Evolutionary conservation across 148 eudicot genomes (phyloP).

Genomic region (Rhododendron vialii): DNA sequence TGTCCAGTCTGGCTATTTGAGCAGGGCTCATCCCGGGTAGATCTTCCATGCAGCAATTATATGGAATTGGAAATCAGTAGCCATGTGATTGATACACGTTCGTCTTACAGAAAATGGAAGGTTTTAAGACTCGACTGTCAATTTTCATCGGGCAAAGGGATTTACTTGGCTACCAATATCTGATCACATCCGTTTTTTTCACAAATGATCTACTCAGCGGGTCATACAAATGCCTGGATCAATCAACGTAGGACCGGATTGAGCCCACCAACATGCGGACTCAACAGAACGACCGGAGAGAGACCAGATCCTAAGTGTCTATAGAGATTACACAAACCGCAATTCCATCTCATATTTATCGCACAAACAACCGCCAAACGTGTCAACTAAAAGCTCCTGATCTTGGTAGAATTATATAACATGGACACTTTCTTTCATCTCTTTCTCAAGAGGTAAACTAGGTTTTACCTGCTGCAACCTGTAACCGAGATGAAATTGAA

Average conservation of each 20-base stretch:
- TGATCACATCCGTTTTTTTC: background rate
- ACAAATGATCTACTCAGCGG: background rate
- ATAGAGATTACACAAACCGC: background rate
- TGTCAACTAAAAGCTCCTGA: background rate
- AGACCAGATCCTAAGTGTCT: background rate
- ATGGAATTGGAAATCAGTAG: background rate
- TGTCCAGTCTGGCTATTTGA: background rate
- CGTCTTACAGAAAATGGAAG: background rate
- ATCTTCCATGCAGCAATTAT: background rate
- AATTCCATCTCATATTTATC: conserved; percentile 1
- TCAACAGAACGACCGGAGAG: background rate
- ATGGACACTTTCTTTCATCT: background rate
- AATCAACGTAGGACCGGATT: background rate
- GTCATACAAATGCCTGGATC: background rate
- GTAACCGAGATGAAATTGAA: background rate
- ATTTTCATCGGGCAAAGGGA: background rate
- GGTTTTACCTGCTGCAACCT: background rate
- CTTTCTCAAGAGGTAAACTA: background rate
- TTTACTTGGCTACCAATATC: background rate
- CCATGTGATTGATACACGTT: background rate
- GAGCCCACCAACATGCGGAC: background rate
- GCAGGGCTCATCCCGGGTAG: background rate
- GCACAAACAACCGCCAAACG: background rate
- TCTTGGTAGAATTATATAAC: background rate
- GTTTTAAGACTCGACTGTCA: background rate